Base-by-base conservation (phyloP, 2,329 filamentous ascomycete species). In the Beauveria pseudobassiana region DNA sequence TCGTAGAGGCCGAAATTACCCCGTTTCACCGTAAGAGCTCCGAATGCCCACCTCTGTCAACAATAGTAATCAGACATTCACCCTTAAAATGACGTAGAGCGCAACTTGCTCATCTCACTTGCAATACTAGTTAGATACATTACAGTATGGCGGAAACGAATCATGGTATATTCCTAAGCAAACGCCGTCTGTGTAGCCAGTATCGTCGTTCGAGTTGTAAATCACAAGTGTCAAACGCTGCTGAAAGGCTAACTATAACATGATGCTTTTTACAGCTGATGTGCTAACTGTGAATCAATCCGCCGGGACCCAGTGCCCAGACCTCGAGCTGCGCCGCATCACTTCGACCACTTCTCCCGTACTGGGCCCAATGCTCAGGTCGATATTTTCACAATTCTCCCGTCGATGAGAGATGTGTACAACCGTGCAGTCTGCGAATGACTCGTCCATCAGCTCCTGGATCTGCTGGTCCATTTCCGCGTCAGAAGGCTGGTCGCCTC, bases 401-500 rank as follows among this genome's bases (percentile, higher is more conserved):
- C 59, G 38, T 9, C 63, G 55, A 48, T 67, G 64, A 22, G 60
- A 65, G 6, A 67, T 62, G 2, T 59, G 43, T n/a, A 68, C 20
- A n/a, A 62, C 55, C 7, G 62, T 65, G 22, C 63, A 64, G n/a
- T 62, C 56, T 7, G 53, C 58, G 59, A 67, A 66, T 14, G 62
- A 63, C n/a, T 57, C 57, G 9, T 61, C 46, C 49, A 66, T 48
- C 12, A 66, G 18, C 28, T 61, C 59, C 48, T 65, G 50, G 5
- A 64, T 48, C 12, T 30, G 26, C 40, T 62, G 54, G 26, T 68
- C 65, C 43, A 62, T 67, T 3, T 62, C 62, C 14, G 30, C 55
- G 42, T 65, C 2, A 67, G 59, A 24, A 56, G 62, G 42, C 66
- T 68, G 12, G 64, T 67, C 22, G 64, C 66, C 51, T 68, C 66